Conservation (phyloP, 2,329 filamentous ascomycete genomes). For the Arthrocladium fulminans region DNA sequence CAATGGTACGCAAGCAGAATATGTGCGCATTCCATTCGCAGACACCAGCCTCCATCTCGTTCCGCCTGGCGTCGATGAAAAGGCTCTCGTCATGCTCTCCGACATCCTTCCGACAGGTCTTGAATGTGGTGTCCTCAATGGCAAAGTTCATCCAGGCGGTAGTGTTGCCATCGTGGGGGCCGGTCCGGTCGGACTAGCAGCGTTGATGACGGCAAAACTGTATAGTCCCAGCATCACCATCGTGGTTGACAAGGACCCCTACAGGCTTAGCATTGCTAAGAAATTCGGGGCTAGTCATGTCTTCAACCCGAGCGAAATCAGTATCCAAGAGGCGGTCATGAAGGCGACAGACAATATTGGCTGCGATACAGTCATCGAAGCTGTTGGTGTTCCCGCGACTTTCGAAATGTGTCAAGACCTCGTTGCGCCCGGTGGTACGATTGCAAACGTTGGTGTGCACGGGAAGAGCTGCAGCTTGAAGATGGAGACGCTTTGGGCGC, state of each 20-base stretch:
- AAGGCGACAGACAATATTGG: conserved; percentile 43
- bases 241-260: conserved; percentile 43
- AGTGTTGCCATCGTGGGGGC: conserved; percentile 48
- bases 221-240: conserved; percentile 47
- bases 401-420: conserved; percentile 48
- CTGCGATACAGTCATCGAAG: conserved; percentile 51
- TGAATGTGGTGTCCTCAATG: conserved; percentile 44
- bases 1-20: conserved; percentile 51
- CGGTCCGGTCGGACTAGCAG: conserved; percentile 49
- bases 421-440: conserved; percentile 44
- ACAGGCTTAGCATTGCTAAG: conserved; percentile 40
- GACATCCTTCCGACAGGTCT: conserved; percentile 51
- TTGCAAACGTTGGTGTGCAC: conserved; percentile 53
- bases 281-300: conserved; percentile 42
- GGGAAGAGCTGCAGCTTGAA: conserved; percentile 45
- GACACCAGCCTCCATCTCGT: conserved; percentile 41
- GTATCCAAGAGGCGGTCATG: conserved; percentile 34
- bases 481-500: conserved; percentile 47
- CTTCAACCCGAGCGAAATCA: conserved; percentile 32
- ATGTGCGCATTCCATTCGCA: conserved; percentile 45
- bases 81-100: conserved; percentile 42
- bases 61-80: conserved; percentile 35
- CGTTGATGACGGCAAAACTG: conserved; percentile 46
- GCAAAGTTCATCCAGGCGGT: conserved; percentile 43
- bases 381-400: conserved; percentile 46